Evolutionary conservation across 495 filamentous ascomycete species (phyloP).

Genomic region (Aspergillus coremiiformis): DNA sequence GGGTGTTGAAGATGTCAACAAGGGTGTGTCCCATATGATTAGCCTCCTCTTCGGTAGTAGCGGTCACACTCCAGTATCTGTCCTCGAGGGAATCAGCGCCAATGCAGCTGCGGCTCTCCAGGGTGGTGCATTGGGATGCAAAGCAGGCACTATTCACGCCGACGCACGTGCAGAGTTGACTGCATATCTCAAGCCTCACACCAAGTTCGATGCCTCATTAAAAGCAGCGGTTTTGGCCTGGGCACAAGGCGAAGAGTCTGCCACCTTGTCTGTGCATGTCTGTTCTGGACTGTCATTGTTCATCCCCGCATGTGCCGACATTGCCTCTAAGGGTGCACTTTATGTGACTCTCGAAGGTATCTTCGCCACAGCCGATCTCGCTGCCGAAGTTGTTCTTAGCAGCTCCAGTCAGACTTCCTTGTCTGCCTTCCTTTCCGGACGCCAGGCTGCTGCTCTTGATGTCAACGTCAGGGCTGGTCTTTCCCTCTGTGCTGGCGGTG

Average conservation of each 20-base stretch:
- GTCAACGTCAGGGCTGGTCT: constrained; percentile 30
- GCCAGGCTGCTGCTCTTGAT: constrained; percentile 16
- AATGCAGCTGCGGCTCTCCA: constrained; percentile 35
- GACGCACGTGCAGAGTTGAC: constrained; percentile 27
- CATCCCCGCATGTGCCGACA: constrained; percentile 29
- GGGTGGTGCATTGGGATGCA: constrained; percentile 36
- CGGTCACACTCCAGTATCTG: constrained; percentile 10
- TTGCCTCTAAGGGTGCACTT: constrained; percentile 34
- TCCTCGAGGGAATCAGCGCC: constrained; percentile 30
- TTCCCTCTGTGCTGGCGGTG: constrained; percentile 32
- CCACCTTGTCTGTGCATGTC: constrained; percentile 21
- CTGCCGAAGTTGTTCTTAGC: constrained; percentile 28
- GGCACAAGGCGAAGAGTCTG: constrained; percentile 20
- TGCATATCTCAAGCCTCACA: constrained; percentile 26
- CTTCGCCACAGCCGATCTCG: constrained; percentile 23
- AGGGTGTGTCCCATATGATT: constrained; percentile 15
- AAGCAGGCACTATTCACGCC: constrained; percentile 23
- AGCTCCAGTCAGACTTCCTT: constrained; percentile 27
- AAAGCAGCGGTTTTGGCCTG: constrained; percentile 26
- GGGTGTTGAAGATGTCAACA: constrained; percentile 6
- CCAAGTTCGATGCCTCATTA: constrained; percentile 21
- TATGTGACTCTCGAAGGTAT: constrained; percentile 39
- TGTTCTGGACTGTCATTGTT: constrained; percentile 30
- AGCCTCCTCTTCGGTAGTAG: constrained; percentile 19
- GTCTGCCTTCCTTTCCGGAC: constrained; percentile 22